Percentiles rank a stretch among this genome's conserved stretches.
phyloP scores from a whole-genome alignment of 805 yeast species.

The Kazachstania kunashirensis region DNA sequence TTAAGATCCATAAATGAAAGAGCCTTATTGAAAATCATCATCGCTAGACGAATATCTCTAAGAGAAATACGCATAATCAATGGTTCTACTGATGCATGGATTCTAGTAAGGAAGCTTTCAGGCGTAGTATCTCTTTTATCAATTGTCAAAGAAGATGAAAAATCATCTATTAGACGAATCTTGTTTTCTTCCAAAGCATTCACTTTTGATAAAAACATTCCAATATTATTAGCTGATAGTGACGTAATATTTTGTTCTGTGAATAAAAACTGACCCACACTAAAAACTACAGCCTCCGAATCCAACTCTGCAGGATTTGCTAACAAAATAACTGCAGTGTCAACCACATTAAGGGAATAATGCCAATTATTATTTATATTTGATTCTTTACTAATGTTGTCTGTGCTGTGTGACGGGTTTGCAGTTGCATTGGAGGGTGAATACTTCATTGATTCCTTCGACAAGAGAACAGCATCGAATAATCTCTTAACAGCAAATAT shows the following conservation, averaged over 20 bases:
- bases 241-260: slow-evolving; percentile 60
- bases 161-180: slow-evolving; percentile 78
- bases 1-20: slow-evolving; percentile 36
- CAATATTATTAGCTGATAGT: slow-evolving; percentile 64
- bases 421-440: not conserved
- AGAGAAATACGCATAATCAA: slow-evolving; percentile 71
- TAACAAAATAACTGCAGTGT: slow-evolving; percentile 66
- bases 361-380: slow-evolving; percentile 27
- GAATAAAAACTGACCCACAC: slow-evolving; percentile 66
- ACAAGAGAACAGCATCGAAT: slow-evolving; percentile 8
- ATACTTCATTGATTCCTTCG: slow-evolving; percentile 4
- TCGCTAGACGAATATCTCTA: slow-evolving; percentile 76
- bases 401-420: not conserved
- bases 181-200: slow-evolving; percentile 49
- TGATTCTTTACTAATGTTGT: slow-evolving; percentile 1
- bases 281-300: slow-evolving; percentile 85
- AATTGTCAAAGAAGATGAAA: slow-evolving; percentile 63
- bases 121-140: slow-evolving; percentile 61
- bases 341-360: slow-evolving; percentile 57
- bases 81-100: slow-evolving; percentile 70
- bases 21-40: slow-evolving; percentile 64
- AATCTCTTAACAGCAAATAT: slow-evolving; percentile 55
- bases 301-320: slow-evolving; percentile 64
- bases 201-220: slow-evolving; percentile 80
- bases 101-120: slow-evolving; percentile 47